phyloP scores from a whole-genome alignment of 768 basidiomycete genomes.

The Naganishia vishniacii region DNA sequence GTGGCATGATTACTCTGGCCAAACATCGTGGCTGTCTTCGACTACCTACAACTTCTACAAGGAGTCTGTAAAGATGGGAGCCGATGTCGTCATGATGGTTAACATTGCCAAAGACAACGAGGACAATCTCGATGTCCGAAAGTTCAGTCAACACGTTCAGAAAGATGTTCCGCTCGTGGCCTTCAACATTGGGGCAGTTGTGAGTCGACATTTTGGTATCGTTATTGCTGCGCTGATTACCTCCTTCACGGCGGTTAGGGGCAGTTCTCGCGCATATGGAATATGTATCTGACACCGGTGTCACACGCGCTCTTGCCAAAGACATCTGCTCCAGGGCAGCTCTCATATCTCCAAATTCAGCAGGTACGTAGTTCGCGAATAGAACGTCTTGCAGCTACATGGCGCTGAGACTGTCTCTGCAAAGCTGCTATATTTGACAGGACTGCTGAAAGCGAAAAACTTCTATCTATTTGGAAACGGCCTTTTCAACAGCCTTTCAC shows the following conservation, averaged over 20 bases:
- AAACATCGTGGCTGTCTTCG: constrained; percentile 10
- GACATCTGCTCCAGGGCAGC: constrained; percentile 86
- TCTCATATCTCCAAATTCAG: constrained; percentile 82
- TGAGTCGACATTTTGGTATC: background rate
- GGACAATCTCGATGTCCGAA: constrained; percentile 73
- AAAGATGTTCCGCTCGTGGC: constrained; percentile 77
- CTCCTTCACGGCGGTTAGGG: constrained; percentile 50
- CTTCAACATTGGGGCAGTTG: constrained; percentile 75
- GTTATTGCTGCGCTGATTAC: background rate
- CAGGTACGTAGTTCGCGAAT: constrained; percentile 7
- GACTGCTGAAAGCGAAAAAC: constrained; percentile 64
- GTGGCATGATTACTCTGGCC: constrained; percentile 88
- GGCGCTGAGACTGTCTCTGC: background rate
- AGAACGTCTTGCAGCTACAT: background rate
- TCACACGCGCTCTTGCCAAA: constrained; percentile 78
- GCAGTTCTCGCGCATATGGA: constrained; percentile 83
- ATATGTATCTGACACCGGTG: constrained; percentile 77
- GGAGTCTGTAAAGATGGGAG: constrained; percentile 52
- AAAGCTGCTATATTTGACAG: constrained; percentile 69
- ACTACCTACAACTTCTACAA: constrained; percentile 16
- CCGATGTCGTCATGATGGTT: constrained; percentile 89
- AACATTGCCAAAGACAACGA: constrained; percentile 68
- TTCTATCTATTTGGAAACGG: constrained; percentile 88
- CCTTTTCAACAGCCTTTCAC: constrained; percentile 82
- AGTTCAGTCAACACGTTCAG: constrained; percentile 59